Evolutionary conservation across 768 basidiomycete genomes (phyloP), one percentile per base, ranked within the genome.

Genomic region (Clavulina sp.): DNA sequence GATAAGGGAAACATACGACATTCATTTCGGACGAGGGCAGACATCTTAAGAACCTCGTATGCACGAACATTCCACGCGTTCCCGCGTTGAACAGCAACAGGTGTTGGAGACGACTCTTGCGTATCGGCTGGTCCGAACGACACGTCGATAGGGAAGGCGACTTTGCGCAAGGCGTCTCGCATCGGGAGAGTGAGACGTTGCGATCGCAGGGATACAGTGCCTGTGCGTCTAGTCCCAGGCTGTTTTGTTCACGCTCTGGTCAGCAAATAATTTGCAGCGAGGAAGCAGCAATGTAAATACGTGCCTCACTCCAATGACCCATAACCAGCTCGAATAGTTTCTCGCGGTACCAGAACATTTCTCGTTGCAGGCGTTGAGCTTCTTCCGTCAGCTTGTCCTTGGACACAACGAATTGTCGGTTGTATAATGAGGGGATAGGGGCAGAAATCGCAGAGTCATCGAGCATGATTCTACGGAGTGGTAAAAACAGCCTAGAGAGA

Each of bases 291-390:
- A 21, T 18, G 26, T 21, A 7, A n/a, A 49, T n/a, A 48, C 74
- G 53, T 54, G 88, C 92, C 76, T 97, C 95, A 60, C 74, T 74
- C 95, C 95, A 99, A 18, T 69, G 70, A 6, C 81, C 81, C 9
- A 67, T 69, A 13, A 96, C 62, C 48, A 68, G 65, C 43, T 75
- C 75, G 59, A 97, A 74, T 6, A 99, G 66, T 56, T 81, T 78
- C 63, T 99, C 92, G 32, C 92, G 73, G 62, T 95, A 93, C 95
- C 95, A 99, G 68, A 97, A 99, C 16, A 92, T 62, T 61, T 89
- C 84, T 34, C 78, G 72, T 61, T 88, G 81, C 6, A 70, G 60
- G 40, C 68, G 70, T 54, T 81, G 73, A 57, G 86, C 80, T 41
- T 64, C 67, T 7, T 65, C 61, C 1, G 80, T 73, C 53, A 84